Evolutionary conservation across 1,139 yeast species (phyloP).

Genomic region (Saccharomyces hybrid): DNA sequence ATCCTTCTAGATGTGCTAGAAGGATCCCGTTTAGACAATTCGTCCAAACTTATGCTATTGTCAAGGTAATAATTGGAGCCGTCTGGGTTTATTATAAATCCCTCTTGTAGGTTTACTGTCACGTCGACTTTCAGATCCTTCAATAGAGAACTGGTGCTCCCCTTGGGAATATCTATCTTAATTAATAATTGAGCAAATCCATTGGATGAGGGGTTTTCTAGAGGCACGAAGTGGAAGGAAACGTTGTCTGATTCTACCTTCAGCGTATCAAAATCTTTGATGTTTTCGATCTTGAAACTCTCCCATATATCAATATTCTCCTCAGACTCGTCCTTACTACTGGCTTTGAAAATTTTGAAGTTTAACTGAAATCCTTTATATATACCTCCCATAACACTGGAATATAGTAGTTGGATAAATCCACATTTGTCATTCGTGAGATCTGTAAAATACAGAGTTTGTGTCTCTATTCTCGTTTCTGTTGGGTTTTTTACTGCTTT

Average conservation of each 20-base stretch:
- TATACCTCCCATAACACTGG: conserved; percentile 65
- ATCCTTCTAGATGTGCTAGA: conserved; percentile 32
- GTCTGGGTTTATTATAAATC: conserved; percentile 72
- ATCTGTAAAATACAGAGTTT: conserved; percentile 68
- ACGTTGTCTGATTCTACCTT: conserved; percentile 37
- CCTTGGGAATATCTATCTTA: conserved; percentile 36
- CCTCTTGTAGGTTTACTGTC: conserved; percentile 18
- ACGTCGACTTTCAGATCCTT: conserved; percentile 16
- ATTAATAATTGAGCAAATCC: conserved; percentile 13
- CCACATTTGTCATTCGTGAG: conserved; percentile 53
- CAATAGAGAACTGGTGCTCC: conserved; percentile 40
- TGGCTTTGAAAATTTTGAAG: conserved; percentile 46
- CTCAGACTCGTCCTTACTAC: conserved; percentile 33
- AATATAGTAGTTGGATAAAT: conserved; percentile 78
- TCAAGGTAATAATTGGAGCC: conserved; percentile 40
- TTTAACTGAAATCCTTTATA: conserved; percentile 84
- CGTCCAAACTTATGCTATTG: conserved; percentile 34
- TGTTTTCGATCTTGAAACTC: conserved; percentile 20
- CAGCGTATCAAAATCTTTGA: conserved; percentile 13
- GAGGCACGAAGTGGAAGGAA: conserved; percentile 64
- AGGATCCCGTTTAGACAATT: conserved; percentile 40
- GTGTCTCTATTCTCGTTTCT: conserved; percentile 76
- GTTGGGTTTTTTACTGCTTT: conserved; percentile 12
- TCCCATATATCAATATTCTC: conserved; percentile 32
- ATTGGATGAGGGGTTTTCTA: conserved; percentile 6